Base-by-base conservation (phyloP, 2,329 filamentous ascomycete genomes). In the Phoma sp. region DNA sequence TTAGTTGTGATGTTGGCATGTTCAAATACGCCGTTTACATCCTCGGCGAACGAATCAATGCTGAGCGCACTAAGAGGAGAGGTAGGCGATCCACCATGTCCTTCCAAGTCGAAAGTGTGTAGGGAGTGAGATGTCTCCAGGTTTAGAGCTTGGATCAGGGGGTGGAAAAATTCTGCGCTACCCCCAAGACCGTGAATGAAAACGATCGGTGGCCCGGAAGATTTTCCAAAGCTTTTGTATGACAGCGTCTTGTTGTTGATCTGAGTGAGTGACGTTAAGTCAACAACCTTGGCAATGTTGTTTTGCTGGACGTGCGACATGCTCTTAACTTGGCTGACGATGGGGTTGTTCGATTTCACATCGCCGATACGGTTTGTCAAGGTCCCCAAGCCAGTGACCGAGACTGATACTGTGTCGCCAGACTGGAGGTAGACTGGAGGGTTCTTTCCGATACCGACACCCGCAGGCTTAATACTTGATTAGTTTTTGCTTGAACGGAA, bases 141-240 rank as follows among this genome's bases (percentile, higher is more conserved):
- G 2, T 50, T 59, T 0, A 80, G 59, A 1, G 64, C 57, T 0
- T 71, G 56, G 24, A 82, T 71, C 7, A 85, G 62, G 0, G 83
- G 81, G n/a, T 0, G 64, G 68, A 64, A 75, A 85, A 60, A 71
- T 79, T 4, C 77, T 74, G 3, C 71, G 71, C 1, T 75, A 79
- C 2, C 77, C 79, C 82, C 82, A 0, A 86, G 73, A 6, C 83
- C 83, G 56, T 85, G 83, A n/a, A 86, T 68, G 57, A 85, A 84
- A 23, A 84, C 67, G 6, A 82, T 66, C 0, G 75, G 61, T 2
- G 67, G 46, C 10, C 58, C 66, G 11, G 57, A 63, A 6, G 7
- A 5, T 8, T 37, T n/a, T 9, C 72, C 75, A 27, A 66, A 30
- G 29, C 56, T 61, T 44, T 73, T 71, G 60, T 79, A 77, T 58